Evolutionary conservation across 148 eudicot species (phyloP), one percentile per base, ranked within the genome.

Genomic region (Rhododendron simsii): DNA sequence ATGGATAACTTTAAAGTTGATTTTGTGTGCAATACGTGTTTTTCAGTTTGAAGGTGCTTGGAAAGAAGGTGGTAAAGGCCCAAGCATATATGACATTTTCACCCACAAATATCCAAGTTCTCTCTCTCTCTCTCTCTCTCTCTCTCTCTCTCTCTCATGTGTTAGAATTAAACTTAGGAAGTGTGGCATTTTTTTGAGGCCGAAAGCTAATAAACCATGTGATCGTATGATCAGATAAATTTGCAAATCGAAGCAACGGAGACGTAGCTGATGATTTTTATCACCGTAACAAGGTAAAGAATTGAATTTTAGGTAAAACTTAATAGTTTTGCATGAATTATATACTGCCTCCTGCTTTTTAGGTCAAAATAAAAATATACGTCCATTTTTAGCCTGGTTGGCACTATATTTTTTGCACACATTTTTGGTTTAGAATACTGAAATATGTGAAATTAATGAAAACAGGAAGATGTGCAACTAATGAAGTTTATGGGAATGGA

Each of bases 231-330:
- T 67, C 83, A 88, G 90, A 59, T 15, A 88, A 85, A 57, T 67
- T 85, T 21, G 1, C 41, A 3, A 81, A 86, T 33, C 14, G 30
- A 16, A 88, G 84, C 26, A 86, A 50, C 10, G 88, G 84, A 30
- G 86, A 86, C 39, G 85, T 88, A 41, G 89, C 86, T 21, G 77
- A 30, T 50, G 89, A 84, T 23, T 53, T 88, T 45, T 88, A 88
- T 83, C 83, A 88, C 74, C 84, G 73, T 28, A 86, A 82, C 55
- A 83, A 86, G 90, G 90, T 88, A 67, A 26, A 16, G 35, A 4
- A 21, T 63, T 1, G 30, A n/a, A n/a, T n/a, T 65, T 65, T 8
- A 8, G 11, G 11, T 1, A n/a, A 65, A n/a, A 23, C 11, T 61
- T 5, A 61, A 20, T n/a, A 23, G 30, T 8, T 63, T 63, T 63